Conservation (phyloP, 495 filamentous ascomycete genomes). For the Usnea hakonensis region DNA sequence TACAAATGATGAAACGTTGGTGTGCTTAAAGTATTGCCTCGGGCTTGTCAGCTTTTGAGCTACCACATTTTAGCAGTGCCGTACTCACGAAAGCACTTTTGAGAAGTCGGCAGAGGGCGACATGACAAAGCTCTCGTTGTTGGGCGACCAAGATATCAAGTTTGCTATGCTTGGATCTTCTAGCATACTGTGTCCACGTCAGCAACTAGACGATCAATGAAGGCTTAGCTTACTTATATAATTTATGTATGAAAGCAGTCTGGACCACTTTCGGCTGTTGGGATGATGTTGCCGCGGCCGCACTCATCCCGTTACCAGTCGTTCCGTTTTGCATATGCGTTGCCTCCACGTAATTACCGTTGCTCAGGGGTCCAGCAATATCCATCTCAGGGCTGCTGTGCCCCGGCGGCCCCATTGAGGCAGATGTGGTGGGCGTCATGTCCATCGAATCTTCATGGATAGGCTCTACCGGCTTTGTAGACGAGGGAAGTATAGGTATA, state of each 20-base stretch:
- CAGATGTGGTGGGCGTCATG: slow-evolving; percentile 40
- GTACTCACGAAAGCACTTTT: slow-evolving; percentile 87
- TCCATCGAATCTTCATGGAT: slow-evolving; percentile 43
- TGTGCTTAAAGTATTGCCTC: slow-evolving; percentile 98
- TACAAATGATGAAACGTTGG: slow-evolving; percentile 97
- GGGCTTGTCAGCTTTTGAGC: slow-evolving; percentile 11
- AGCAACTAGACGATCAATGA: slow-evolving; percentile 26
- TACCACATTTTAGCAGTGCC: slow-evolving; percentile 13
- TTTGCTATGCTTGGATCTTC: slow-evolving; percentile 90
- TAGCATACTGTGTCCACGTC: slow-evolving; percentile 66
- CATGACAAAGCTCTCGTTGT: slow-evolving; percentile 97
- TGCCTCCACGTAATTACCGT: slow-evolving; percentile 18
- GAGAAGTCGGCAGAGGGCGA: slow-evolving; percentile 96
- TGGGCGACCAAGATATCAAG: slow-evolving; percentile 89
- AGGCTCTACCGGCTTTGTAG: slow-evolving; percentile 31
- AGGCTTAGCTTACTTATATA: slow-evolving; percentile 73
- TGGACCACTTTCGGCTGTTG: slow-evolving; percentile 97
- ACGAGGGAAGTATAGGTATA: slow-evolving; percentile 40
- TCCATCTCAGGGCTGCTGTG: slow-evolving; percentile 44
- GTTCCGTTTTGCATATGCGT: slow-evolving; percentile 33
- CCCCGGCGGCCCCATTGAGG: slow-evolving; percentile 33
- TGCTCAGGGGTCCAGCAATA: slow-evolving; percentile 28
- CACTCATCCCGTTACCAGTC: slow-evolving; percentile 34
- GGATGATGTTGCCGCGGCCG: slow-evolving; percentile 71
- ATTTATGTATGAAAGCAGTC: slow-evolving; percentile 98